Base-by-base conservation (phyloP, 78 protist species). In the Tieghemostelium lacteum region DNA sequence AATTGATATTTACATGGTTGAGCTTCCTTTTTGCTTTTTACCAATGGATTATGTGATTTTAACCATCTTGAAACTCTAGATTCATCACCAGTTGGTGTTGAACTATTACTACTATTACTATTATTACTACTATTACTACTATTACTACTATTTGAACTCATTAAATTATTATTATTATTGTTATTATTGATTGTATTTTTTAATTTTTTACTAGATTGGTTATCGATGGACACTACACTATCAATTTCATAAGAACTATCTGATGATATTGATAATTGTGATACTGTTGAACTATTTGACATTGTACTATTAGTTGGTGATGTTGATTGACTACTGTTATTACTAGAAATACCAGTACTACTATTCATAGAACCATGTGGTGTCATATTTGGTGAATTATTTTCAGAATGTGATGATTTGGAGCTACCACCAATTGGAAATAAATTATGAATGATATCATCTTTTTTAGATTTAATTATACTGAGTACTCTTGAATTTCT, bases 401-500 rank as follows among this genome's bases (percentile, higher is more conserved):
- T 14, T 45, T 45, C 10, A 14, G n/a, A 45, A n/a, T 67, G n/a
- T 39, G 31, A 24, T 40, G 75, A 57, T n/a, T 22, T 50, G 22
- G 22, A 12, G 40, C 37, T 2, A 29, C 67, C 19, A 29, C 36
- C 63, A 64, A 34, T 50, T 39, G 42, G 10, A 29, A 49, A 28
- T 29, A 83, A 31, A 57, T 83, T 66, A 58, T 72, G 74, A 19
- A 83, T 28, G n/a, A n/a, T n/a, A 16, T 83, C 89, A 22, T 83
- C 89, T 22, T 58, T 50, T 50, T 83, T 83, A 22, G 24, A 34
- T 58, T 83, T 83, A 40, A 83, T 83, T 28, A 83, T 39, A 83
- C 24, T 66, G 6, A 83, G 34, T 36, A 83, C 89, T 40, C 74
- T 83, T 17, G 89, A 83, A 42, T 83, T 83, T 69, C 75, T 50